Percentiles rank a stretch among this genome's conserved stretches.
Evolutionary conservation across 1,284 basidiomycete species (phyloP).

Genomic region (Sphagnurus paluster): DNA sequence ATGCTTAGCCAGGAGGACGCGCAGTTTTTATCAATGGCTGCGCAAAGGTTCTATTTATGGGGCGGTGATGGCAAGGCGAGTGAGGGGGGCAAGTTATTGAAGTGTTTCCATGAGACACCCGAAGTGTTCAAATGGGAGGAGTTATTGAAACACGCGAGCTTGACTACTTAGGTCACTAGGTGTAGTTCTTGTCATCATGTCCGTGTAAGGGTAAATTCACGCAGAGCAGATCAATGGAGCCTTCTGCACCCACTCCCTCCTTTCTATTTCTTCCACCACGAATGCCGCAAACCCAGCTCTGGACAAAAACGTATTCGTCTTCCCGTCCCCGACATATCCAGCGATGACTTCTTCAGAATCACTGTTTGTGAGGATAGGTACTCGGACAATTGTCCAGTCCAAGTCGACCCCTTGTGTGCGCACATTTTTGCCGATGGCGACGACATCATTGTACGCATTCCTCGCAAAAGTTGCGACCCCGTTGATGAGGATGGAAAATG

Average conservation of each 20-base stretch:
- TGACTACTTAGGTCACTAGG: slow-evolving; percentile 19
- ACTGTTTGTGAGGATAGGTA: slow-evolving; percentile 56
- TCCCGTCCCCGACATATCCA: slow-evolving; percentile 67
- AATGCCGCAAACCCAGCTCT: slow-evolving; percentile 62
- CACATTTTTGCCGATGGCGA: slow-evolving; percentile 54
- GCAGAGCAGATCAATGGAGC: slow-evolving; percentile 38
- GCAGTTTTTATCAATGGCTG: slow-evolving; percentile 72
- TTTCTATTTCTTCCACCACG: slow-evolving; percentile 53
- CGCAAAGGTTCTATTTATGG: slow-evolving; percentile 87
- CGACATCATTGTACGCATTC: slow-evolving; percentile 43
- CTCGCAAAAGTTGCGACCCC: slow-evolving; percentile 34
- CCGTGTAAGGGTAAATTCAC: slow-evolving; percentile 16
- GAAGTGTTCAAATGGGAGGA: slow-evolving; percentile 76
- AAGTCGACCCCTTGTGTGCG: slow-evolving; percentile 46
- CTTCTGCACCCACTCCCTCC: slow-evolving; percentile 49
- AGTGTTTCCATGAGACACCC: slow-evolving; percentile 72
- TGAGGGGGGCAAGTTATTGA: slow-evolving; percentile 51
- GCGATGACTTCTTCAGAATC: slow-evolving; percentile 45
- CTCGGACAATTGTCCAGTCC: slow-evolving; percentile 68
- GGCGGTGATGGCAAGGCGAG: slow-evolving; percentile 26
- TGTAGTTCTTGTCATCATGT: background rate
- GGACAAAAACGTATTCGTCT: slow-evolving; percentile 44
- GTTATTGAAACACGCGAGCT: slow-evolving; percentile 51
- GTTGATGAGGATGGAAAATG: slow-evolving; percentile 44
- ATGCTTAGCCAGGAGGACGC: slow-evolving; percentile 79